Evolutionary conservation across 1,284 basidiomycete genomes (phyloP).

Genomic region (Earliella scabrosa): DNA sequence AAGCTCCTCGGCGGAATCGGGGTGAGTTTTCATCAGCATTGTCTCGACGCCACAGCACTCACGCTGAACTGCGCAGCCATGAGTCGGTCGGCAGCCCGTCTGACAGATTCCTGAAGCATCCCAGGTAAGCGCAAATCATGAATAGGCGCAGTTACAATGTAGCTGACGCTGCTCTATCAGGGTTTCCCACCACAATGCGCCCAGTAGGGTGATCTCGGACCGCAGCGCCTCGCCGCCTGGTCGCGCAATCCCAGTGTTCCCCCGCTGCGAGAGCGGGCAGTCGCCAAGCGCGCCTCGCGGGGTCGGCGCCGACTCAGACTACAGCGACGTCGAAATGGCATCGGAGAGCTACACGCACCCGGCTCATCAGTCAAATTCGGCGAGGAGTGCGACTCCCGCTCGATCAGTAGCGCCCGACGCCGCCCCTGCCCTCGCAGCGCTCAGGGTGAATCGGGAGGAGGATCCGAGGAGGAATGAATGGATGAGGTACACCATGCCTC

Average conservation of each 20-base stretch:
- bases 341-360: not conserved
- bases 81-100: conserved; percentile 18
- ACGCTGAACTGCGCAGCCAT: not conserved
- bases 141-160: not conserved
- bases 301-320: conserved; percentile 16
- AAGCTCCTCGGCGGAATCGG: conserved; percentile 23
- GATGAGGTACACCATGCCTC: conserved; percentile 23
- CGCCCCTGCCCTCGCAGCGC: not conserved
- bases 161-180: conserved; percentile 6
- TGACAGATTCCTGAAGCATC: conserved; percentile 25
- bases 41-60: conserved; percentile 8
- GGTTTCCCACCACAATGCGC: conserved; percentile 9
- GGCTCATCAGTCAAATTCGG: conserved; percentile 19
- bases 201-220: conserved; percentile 1
- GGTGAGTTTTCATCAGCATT: conserved; percentile 14
- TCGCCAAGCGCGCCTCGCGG: conserved; percentile 4
- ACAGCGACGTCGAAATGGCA: conserved; percentile 14
- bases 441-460: not conserved
- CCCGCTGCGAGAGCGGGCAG: conserved; percentile 1
- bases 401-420: conserved; percentile 15
- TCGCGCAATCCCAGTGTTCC: not conserved
- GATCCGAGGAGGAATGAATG: conserved; percentile 19
- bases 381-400: conserved; percentile 8
- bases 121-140: conserved; percentile 15
- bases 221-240: conserved; percentile 6